Evolutionary conservation across 352 stramenopile genomes (phyloP), one percentile per base, ranked within the genome.

Genomic region (Globisporangium nunn): DNA sequence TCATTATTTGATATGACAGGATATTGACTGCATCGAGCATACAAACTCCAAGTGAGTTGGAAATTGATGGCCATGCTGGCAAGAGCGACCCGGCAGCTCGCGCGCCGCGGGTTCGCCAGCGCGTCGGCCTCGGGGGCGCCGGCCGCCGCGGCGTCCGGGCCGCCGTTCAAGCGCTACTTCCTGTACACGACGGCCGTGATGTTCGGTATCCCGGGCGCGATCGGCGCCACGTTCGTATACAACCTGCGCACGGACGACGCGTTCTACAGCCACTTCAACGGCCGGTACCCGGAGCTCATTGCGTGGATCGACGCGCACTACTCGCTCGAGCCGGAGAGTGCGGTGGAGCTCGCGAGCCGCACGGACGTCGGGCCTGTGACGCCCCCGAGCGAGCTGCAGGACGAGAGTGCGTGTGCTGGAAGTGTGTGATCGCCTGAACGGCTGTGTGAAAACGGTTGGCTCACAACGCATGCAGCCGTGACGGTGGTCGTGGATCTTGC

Each of bases 221-320:
- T 88, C 15, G 79, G 74, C 35, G 81, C 62, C 28, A 71, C 76
- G 49, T 93, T 93, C 49, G 79, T 93, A 60, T 84, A 93, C 73
- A 93, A 93, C 61, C 66, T 93, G 43, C 75, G 85, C 68, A 75
- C 71, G 10, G 84, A 93, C 65, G 76, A 89, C 59, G 77, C 85
- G 54, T 93, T 93, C 62, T 90, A 90, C 68, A 78, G 69, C 63
- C 78, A 93, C 57, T 93, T 93, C 54, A 87, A 84, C 47, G 76
- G 85, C 58, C 80, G 84, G 12, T 93, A 91, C 68, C 84, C 84
- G 14, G 79, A 93, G 5, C 52, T 93, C 2, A 77, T 93, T 30
- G 71, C 74, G 12, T 58, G 64, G 8, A 85, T 93, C 52, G 76
- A 90, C 58, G 61, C 74, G 48, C 87, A 86, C 59, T 64, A 88